Conservation (phyloP, 202 grass and related monocot genomes). For the Digitaria exilis region DNA sequence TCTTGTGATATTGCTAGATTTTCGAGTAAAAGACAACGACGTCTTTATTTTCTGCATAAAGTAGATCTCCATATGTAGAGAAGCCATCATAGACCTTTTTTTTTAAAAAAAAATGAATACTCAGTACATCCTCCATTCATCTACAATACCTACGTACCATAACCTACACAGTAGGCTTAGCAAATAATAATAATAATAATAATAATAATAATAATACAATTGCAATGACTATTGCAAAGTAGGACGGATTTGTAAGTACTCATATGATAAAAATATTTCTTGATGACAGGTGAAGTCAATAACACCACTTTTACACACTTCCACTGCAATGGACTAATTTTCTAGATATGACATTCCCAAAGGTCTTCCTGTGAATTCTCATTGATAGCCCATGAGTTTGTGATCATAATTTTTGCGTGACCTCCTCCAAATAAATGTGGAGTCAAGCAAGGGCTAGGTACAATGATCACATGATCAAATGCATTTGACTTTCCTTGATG, state of each 20-base stretch:
- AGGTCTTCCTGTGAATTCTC: neutral
- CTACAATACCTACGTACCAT: too few species aligned
- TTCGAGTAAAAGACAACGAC: neutral
- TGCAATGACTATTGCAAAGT: neutral
- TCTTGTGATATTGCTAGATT: neutral
- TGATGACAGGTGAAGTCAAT: neutral
- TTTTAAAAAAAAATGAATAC: neutral
- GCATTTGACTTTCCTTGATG: neutral
- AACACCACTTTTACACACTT: neutral
- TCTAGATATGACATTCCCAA: neutral
- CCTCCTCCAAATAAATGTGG: neutral
- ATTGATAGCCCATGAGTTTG: neutral
- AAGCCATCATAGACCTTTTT: neutral
- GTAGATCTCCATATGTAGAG: neutral
- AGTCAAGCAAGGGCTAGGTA: neutral
- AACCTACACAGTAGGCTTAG: too few species aligned
- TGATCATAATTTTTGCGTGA: neutral
- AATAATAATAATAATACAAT: too few species aligned
- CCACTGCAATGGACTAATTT: neutral
- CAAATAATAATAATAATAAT: too few species aligned
- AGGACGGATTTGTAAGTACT: neutral
- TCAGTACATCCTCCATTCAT: too few species aligned
- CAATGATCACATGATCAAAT: neutral
- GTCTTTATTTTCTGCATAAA: neutral
- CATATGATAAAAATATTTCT: neutral